These are phyloP conservation scores for Aspergillus brasiliensis DNA, from an alignment of 2,329 filamentous ascomycete species.

Conservation along the genomic window DNA sequence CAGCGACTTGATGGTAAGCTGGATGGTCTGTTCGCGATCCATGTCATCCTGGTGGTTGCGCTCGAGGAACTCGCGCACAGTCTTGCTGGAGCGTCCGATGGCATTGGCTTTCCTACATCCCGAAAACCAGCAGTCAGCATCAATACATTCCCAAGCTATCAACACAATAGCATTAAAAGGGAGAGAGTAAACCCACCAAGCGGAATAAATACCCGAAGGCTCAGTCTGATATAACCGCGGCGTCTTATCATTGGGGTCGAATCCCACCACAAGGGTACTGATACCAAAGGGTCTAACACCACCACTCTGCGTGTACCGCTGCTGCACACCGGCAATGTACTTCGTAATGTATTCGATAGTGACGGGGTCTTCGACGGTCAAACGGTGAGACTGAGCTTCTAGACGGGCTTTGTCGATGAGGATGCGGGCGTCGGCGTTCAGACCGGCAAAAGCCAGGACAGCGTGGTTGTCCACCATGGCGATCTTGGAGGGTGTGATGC, in stretches of 20 bases:
- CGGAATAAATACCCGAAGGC: constrained; percentile 98
- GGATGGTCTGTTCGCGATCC: constrained; percentile 94
- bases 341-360: constrained; percentile 99
- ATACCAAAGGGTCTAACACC: constrained; percentile 99
- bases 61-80: constrained; percentile 96
- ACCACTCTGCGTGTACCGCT: constrained; percentile 98
- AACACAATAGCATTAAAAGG: neutral
- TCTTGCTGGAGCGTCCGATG: constrained; percentile 98
- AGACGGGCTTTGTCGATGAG: constrained; percentile 96
- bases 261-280: constrained; percentile 97
- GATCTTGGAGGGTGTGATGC: constrained; percentile 98
- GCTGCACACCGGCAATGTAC: constrained; percentile 96
- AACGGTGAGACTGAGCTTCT: constrained; percentile 94
- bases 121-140: constrained; percentile 17
- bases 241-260: constrained; percentile 86
- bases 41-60: constrained; percentile 98
- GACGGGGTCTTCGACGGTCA: constrained; percentile 96
- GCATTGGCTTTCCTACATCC: constrained; percentile 90
- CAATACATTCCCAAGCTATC: neutral
- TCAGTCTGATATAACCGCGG: constrained; percentile 96
- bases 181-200: constrained; percentile 68
- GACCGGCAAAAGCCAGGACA: constrained; percentile 92
- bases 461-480: constrained; percentile 94
- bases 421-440: constrained; percentile 97
- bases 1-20: constrained; percentile 95